Conservation (phyloP, 345 rosid species). For the Boechera divaricarpa region DNA sequence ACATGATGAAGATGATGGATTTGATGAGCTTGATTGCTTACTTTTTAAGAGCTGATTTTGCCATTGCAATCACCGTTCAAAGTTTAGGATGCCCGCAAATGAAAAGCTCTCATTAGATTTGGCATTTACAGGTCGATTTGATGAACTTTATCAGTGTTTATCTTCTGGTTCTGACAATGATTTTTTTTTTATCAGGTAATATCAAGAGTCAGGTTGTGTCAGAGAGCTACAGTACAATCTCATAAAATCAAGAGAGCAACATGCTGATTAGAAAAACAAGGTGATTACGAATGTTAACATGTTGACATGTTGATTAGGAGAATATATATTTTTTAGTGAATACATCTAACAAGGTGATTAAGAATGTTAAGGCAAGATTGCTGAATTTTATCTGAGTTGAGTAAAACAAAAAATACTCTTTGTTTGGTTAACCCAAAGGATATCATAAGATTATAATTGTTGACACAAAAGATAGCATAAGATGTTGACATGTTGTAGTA, state of each 20-base stretch:
- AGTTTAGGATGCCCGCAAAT: background rate
- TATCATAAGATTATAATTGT: background rate
- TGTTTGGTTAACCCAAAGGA: background rate
- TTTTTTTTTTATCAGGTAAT: background rate
- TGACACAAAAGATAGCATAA: background rate
- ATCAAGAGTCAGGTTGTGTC: background rate
- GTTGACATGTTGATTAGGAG: background rate
- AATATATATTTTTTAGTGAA: background rate
- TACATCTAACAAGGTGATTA: background rate
- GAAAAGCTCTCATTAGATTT: background rate
- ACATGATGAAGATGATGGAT: conserved; percentile 41
- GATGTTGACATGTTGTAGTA: too few species aligned
- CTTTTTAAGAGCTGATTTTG: conserved; percentile 33
- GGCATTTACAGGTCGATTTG: background rate
- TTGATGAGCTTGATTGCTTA: conserved; percentile 53
- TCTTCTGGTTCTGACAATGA: background rate
- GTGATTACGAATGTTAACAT: background rate
- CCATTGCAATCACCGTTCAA: conserved; percentile 24
- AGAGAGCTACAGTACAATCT: background rate
- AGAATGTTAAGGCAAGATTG: background rate
- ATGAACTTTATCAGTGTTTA: conserved; percentile 6
- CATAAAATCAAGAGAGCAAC: conserved; percentile 2
- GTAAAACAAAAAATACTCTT: background rate
- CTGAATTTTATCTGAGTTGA: background rate
- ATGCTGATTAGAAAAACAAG: conserved; percentile 4